Percentiles rank a stretch among this genome's conserved stretches.
These are phyloP conservation scores for Rhodamnia argentea DNA, from an alignment of 345 rosid species.

Conservation along the genomic window DNA sequence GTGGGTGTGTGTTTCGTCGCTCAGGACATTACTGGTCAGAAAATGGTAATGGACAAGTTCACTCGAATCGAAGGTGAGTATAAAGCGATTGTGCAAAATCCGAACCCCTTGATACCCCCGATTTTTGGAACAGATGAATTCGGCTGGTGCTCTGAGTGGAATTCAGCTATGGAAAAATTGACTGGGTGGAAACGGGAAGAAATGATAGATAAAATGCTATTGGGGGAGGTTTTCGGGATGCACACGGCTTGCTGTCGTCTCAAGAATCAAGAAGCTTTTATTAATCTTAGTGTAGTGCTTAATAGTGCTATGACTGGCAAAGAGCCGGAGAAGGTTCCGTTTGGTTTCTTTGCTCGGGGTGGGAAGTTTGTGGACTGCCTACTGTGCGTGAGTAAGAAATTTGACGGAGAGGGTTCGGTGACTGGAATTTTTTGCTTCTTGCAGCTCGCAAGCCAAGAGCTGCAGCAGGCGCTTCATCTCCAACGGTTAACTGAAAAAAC, in stretches of 20 bases:
- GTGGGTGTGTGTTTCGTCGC: constrained; percentile 96
- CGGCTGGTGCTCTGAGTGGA: constrained; percentile 99
- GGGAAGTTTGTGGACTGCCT: constrained; percentile 78
- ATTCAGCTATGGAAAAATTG: constrained; percentile 74
- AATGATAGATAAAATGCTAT: constrained; percentile 73
- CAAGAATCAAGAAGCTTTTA: constrained; percentile 76
- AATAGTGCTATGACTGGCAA: constrained; percentile 66
- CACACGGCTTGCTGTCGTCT: constrained; percentile 65
- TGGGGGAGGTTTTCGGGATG: constrained; percentile 84
- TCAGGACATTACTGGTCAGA: constrained; percentile 93
- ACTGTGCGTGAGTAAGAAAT: constrained; percentile 72
- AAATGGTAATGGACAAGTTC: constrained; percentile 90
- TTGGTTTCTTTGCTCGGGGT: constrained; percentile 60
- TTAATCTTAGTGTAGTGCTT: constrained; percentile 63
- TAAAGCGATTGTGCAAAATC: constrained; percentile 85
- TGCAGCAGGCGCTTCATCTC: constrained; percentile 85
- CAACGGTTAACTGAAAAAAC: constrained; percentile 79
- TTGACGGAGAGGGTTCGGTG: constrained; percentile 61
- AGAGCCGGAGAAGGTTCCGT: constrained; percentile 68
- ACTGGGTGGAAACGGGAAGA: constrained; percentile 82
- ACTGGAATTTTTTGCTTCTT: constrained; percentile 89
- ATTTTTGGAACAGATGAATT: constrained; percentile 85
- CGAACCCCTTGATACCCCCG: constrained; percentile 90
- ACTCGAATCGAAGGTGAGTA: constrained; percentile 96
- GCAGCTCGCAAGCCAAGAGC: constrained; percentile 89